A percentile compares a stretch with the other conserved stretches of the same genome.
Evolutionary conservation across 2,329 filamentous ascomycete genomes (phyloP).

Genomic region (Kalmusia sp.): DNA sequence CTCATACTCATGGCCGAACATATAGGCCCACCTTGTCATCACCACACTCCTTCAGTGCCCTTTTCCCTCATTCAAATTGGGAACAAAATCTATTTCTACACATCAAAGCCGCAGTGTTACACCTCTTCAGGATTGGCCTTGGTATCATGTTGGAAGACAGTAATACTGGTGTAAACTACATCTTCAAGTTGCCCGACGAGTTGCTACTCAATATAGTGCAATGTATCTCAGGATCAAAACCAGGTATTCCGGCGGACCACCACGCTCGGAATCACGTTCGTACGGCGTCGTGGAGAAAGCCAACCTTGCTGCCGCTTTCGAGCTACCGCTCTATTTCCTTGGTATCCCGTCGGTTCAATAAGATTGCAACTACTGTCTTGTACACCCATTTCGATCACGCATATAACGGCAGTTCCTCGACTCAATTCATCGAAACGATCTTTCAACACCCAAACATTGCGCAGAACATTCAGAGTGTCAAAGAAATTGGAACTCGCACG

Average conservation of each 20-base stretch:
- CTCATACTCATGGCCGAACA: too few relatives aligned
- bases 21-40: too few relatives aligned
- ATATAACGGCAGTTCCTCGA: neutral
- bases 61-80: too few relatives aligned
- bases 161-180: too few relatives aligned
- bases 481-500: neutral
- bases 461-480: neutral
- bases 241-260: neutral
- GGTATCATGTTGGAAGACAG: neutral
- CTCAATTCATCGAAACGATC: neutral
- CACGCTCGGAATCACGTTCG: too few relatives aligned
- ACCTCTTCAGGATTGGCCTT: too few relatives aligned
- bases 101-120: too few relatives aligned
- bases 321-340: neutral
- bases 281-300: too few relatives aligned
- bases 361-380: neutral
- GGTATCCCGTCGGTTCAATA: neutral
- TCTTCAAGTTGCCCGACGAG: conserved; percentile 1
- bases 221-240: neutral
- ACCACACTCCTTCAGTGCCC: too few relatives aligned
- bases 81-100: too few relatives aligned
- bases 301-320: neutral
- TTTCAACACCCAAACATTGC: neutral
- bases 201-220: neutral
- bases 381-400: conserved; percentile 1